Conservation (phyloP, 768 basidiomycete species). For the Rhodotorula babjevae region DNA sequence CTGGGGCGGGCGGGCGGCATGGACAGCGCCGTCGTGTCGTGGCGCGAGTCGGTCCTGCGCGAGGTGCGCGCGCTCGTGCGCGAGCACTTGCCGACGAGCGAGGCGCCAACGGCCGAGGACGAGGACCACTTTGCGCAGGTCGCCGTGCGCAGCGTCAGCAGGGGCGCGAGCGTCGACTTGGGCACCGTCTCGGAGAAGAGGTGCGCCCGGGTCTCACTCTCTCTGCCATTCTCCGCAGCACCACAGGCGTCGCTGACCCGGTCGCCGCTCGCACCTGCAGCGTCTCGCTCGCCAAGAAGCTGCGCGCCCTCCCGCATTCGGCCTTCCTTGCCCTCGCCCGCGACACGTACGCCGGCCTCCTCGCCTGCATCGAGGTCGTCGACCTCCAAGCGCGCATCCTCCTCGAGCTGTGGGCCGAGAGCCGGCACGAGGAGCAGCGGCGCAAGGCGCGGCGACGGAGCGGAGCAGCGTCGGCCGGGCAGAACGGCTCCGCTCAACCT, state of each 20-base stretch:
- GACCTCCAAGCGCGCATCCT: conserved; percentile 30
- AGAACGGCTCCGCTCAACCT: too few species aligned
- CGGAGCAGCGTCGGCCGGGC: background rate
- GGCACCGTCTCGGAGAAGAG: conserved; percentile 35
- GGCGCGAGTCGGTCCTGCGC: conserved; percentile 45
- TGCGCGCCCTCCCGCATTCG: conserved; percentile 26
- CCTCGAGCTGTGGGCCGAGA: conserved; percentile 2
- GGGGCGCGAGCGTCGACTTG: conserved; percentile 23
- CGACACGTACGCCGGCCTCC: conserved; percentile 15
- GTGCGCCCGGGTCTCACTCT: background rate
- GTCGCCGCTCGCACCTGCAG: conserved; percentile 3
- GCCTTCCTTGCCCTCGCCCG: conserved; percentile 22
- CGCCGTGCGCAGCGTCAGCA: conserved; percentile 21
- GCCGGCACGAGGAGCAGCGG: conserved; percentile 2
- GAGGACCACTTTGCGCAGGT: conserved; percentile 31
- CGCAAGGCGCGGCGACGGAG: conserved; percentile 20
- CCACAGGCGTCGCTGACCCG: too few species aligned
- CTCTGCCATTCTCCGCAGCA: conserved; percentile 6
- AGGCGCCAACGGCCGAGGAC: conserved; percentile 17
- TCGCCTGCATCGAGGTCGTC: conserved; percentile 37
- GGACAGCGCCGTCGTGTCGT: conserved; percentile 44
- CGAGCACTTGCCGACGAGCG: conserved; percentile 28
- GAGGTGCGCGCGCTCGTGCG: conserved; percentile 50
- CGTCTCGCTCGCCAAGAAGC: conserved; percentile 33
- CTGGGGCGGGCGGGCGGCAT: conserved; percentile 56